Percentiles rank a stretch among this genome's conserved stretches.
Evolutionary conservation across 495 filamentous ascomycete species (phyloP).

Genomic region (Penicillium salamii): DNA sequence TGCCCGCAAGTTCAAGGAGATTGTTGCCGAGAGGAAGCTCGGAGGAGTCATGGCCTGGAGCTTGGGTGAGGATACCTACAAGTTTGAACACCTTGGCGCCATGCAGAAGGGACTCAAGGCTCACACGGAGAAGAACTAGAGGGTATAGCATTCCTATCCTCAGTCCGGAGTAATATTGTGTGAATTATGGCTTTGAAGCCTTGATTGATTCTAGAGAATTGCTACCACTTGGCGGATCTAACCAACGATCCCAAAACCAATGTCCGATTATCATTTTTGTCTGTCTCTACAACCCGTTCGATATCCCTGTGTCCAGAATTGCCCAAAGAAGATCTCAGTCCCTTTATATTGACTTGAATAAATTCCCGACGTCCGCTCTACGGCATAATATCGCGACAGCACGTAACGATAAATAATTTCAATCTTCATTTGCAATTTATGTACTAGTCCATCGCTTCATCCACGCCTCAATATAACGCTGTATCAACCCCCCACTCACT

Average conservation of each 20-base stretch:
- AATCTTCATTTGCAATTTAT: background rate
- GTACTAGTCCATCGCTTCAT: slow-evolving; percentile 17
- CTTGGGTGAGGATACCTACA: slow-evolving; percentile 65
- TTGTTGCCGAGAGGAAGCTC: slow-evolving; percentile 55
- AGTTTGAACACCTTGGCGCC: slow-evolving; percentile 56
- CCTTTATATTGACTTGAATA: too few species aligned
- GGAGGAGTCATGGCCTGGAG: slow-evolving; percentile 75
- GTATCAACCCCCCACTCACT: slow-evolving; percentile 17
- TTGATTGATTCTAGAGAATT: too few species aligned
- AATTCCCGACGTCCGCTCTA: too few species aligned
- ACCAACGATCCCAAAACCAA: too few species aligned
- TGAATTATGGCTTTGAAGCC: background rate
- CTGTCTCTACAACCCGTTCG: too few species aligned
- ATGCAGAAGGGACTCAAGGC: slow-evolving; percentile 47
- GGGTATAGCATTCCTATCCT: background rate
- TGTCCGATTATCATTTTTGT: too few species aligned
- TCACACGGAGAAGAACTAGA: slow-evolving; percentile 1
- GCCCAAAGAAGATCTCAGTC: too few species aligned
- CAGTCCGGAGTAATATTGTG: background rate
- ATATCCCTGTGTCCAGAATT: too few species aligned
- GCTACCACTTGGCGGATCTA: too few species aligned
- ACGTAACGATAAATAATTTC: too few species aligned
- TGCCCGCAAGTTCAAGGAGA: slow-evolving; percentile 57
- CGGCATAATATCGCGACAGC: too few species aligned
- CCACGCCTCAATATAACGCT: slow-evolving; percentile 24